Evolutionary conservation across 257 asterid genomes (phyloP).

Genomic region (Nicotiana attenuata): DNA sequence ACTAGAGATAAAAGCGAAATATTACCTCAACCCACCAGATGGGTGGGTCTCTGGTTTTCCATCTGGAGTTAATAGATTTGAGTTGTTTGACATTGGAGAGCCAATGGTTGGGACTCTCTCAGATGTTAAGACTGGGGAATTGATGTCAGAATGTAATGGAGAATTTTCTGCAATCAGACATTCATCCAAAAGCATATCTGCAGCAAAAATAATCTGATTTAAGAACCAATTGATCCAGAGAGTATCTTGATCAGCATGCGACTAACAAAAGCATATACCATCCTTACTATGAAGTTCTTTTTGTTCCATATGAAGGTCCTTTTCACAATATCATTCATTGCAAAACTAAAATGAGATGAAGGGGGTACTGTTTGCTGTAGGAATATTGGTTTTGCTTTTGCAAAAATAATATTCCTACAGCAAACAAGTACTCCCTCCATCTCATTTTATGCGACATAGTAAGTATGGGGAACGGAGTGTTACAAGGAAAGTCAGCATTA

Average conservation of each 20-base stretch:
- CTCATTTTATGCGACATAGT: not conserved
- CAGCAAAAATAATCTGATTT: slow-evolving; percentile 13
- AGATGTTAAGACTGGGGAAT: slow-evolving; percentile 38
- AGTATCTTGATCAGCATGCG: not conserved
- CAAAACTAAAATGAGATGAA: not conserved
- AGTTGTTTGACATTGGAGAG: slow-evolving; percentile 47
- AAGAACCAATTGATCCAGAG: not conserved
- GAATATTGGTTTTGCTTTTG: not conserved
- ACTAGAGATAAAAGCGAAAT: slow-evolving; percentile 12
- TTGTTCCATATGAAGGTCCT: not conserved
- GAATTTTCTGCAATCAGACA: slow-evolving; percentile 90
- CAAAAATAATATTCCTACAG: not conserved
- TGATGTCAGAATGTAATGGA: slow-evolving; percentile 58
- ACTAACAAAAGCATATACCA: not conserved
- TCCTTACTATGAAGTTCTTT: not conserved
- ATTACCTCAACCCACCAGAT: slow-evolving; percentile 59
- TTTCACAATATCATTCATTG: not conserved
- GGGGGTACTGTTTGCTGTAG: not conserved
- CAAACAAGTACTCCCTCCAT: slow-evolving; percentile 1
- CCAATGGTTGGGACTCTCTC: slow-evolving; percentile 41
- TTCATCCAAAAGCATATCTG: slow-evolving; percentile 82
- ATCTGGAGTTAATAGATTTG: slow-evolving; percentile 29
- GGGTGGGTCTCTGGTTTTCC: slow-evolving; percentile 52
- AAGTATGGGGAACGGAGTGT: not conserved
- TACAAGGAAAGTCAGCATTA: not conserved